Percentiles rank a stretch among this genome's conserved stretches.
Conservation (phyloP, 1,284 basidiomycete species). For the Gomphus sp. region DNA sequence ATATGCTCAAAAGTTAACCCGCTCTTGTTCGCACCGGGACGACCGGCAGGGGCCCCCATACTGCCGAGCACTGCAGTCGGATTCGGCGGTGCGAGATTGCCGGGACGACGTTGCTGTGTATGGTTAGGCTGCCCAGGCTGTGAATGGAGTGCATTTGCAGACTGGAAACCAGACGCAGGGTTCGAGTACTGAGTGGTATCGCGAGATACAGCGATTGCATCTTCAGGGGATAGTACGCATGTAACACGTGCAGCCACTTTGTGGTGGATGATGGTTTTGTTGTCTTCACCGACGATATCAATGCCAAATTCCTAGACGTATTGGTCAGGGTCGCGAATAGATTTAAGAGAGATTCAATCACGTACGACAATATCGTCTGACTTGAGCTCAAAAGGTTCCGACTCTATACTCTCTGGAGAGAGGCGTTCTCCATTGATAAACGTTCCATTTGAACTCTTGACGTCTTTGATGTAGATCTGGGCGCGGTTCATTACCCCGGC, state of each 20-base stretch:
- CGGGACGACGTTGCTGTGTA: slow-evolving; percentile 25
- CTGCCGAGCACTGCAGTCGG: slow-evolving; percentile 44
- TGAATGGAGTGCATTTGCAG: slow-evolving; percentile 17
- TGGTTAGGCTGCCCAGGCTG: slow-evolving; percentile 15
- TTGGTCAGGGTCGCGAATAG: background rate
- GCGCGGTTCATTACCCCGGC: background rate
- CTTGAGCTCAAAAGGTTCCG: slow-evolving; percentile 90
- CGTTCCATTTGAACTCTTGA: slow-evolving; percentile 97
- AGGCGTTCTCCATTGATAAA: slow-evolving; percentile 96
- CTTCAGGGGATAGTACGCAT: slow-evolving; percentile 82
- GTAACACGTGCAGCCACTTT: slow-evolving; percentile 94
- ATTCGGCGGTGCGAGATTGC: slow-evolving; percentile 30
- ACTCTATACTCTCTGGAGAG: slow-evolving; percentile 85
- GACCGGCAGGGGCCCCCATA: slow-evolving; percentile 68
- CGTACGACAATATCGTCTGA: slow-evolving; percentile 84
- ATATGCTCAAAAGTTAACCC: slow-evolving; percentile 81
- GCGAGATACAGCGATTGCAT: slow-evolving; percentile 59
- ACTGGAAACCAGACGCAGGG: background rate
- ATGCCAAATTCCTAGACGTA: slow-evolving; percentile 89
- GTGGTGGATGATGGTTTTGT: slow-evolving; percentile 96
- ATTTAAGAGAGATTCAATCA: slow-evolving; percentile 14
- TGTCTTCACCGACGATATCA: slow-evolving; percentile 98
- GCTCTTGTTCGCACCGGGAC: slow-evolving; percentile 51
- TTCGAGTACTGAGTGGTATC: slow-evolving; percentile 4
- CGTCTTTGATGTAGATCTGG: slow-evolving; percentile 96